Percentiles rank a stretch among this genome's conserved stretches.
These are phyloP conservation scores for Cymbidium sinense DNA, from an alignment of 106 monocot genomes.

Conservation along the genomic window DNA sequence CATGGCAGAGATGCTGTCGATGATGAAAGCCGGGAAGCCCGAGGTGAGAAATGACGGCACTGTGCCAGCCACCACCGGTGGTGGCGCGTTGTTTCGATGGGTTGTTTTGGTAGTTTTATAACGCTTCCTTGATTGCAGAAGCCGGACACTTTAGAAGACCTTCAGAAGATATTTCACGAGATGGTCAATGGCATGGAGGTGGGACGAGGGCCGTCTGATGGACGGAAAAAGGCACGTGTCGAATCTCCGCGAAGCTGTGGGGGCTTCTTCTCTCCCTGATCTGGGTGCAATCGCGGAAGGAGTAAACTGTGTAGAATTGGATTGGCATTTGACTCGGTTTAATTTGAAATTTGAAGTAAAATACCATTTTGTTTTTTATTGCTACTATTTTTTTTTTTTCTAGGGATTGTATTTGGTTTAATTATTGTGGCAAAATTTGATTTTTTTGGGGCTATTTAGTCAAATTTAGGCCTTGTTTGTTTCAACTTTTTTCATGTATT, in stretches of 20 bases:
- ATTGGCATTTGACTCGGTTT: background rate
- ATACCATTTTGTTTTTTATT: too few relatives aligned
- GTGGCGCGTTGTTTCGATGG: too few relatives aligned
- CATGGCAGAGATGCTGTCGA: constrained; percentile 74
- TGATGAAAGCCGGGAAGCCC: constrained; percentile 61
- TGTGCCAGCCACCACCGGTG: background rate
- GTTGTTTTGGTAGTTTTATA: background rate
- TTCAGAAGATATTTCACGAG: constrained; percentile 85
- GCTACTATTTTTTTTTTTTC: too few relatives aligned
- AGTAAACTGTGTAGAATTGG: background rate
- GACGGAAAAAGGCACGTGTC: constrained; percentile 34
- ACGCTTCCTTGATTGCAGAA: constrained; percentile 25
- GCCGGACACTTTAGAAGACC: constrained; percentile 72
- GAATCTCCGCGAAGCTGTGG: background rate
- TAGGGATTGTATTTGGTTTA: too few relatives aligned
- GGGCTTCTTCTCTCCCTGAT: background rate
- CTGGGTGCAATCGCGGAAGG: background rate
- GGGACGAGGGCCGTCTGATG: constrained; percentile 4
- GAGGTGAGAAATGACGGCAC: constrained; percentile 37
- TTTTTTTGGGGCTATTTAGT: too few relatives aligned
- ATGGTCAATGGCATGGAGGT: constrained; percentile 32
- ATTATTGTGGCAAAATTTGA: too few relatives aligned
- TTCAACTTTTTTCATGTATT: too few relatives aligned
- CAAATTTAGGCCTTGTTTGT: too few relatives aligned
- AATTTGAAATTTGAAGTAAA: background rate